phyloP scores from a whole-genome alignment of 768 basidiomycete species.

The Mycena vulgaris region DNA sequence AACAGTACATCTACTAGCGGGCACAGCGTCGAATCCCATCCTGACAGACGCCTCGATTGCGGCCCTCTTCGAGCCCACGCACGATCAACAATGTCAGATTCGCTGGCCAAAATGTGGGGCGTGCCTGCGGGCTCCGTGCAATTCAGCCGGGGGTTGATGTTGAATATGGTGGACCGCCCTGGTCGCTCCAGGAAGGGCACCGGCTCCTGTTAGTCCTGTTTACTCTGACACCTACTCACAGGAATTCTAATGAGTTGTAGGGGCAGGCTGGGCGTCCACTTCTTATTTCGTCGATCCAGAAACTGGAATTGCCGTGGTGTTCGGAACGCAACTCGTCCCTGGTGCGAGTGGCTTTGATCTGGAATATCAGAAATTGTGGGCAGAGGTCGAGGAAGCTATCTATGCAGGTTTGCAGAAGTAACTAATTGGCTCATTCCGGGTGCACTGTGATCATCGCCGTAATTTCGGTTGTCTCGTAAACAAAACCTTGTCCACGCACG shows the following conservation, averaged over 20 bases:
- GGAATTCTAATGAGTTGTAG: slow-evolving; percentile 30
- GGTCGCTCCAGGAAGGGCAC: slow-evolving; percentile 48
- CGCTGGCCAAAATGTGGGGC: slow-evolving; percentile 38
- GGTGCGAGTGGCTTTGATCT: neutral
- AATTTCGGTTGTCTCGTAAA: too few species aligned
- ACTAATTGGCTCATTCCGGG: too few species aligned
- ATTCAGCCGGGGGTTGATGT: slow-evolving; percentile 49
- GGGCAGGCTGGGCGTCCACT: slow-evolving; percentile 56
- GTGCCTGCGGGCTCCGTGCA: slow-evolving; percentile 40
- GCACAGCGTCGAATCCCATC: slow-evolving; percentile 41
- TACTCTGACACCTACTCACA: neutral
- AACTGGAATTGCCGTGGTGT: slow-evolving; percentile 52
- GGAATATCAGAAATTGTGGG: slow-evolving; percentile 34
- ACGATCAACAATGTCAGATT: slow-evolving; percentile 39
- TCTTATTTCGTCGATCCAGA: slow-evolving; percentile 52
- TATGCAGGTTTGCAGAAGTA: slow-evolving; percentile 42
- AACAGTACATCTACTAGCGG: slow-evolving; percentile 35
- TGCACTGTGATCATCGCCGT: too few species aligned
- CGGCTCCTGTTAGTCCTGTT: slow-evolving; percentile 48
- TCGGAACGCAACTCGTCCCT: slow-evolving; percentile 50
- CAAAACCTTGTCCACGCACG: too few species aligned
- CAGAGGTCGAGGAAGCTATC: slow-evolving; percentile 46
- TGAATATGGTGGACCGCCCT: slow-evolving; percentile 47
- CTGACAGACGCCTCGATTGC: slow-evolving; percentile 39
- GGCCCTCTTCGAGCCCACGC: slow-evolving; percentile 47